Conservation (phyloP, 2,329 filamentous ascomycete genomes). For the Aspergillus neoniger region DNA sequence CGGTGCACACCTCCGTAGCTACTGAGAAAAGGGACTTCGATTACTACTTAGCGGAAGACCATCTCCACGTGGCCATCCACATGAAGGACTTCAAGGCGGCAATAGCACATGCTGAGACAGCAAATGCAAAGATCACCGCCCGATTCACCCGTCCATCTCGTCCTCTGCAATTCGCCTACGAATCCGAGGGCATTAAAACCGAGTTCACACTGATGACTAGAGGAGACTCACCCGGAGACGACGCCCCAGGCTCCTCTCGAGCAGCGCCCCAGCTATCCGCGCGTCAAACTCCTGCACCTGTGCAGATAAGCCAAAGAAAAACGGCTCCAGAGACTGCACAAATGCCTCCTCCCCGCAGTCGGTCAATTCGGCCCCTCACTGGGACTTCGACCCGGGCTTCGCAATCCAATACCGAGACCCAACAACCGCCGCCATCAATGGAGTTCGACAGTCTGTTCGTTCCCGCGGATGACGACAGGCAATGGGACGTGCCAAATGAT, state of each 20-base stretch:
- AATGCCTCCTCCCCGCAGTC: slow-evolving; percentile 35
- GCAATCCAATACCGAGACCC: slow-evolving; percentile 26
- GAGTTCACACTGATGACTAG: slow-evolving; percentile 68
- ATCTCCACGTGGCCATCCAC: slow-evolving; percentile 63
- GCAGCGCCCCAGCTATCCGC: slow-evolving; percentile 44
- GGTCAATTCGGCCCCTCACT: slow-evolving; percentile 36
- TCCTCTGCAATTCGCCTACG: slow-evolving; percentile 63
- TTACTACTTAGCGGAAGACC: slow-evolving; percentile 59
- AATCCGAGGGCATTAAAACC: slow-evolving; percentile 56
- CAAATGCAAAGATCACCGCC: slow-evolving; percentile 57
- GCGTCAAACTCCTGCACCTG: slow-evolving; percentile 38
- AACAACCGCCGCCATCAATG: slow-evolving; percentile 39
- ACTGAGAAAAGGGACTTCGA: slow-evolving; percentile 65
- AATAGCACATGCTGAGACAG: slow-evolving; percentile 62
- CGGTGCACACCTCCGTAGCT: slow-evolving; percentile 64
- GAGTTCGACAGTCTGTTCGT: slow-evolving; percentile 63
- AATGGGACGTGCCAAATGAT: slow-evolving; percentile 62
- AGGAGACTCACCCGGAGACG: slow-evolving; percentile 51
- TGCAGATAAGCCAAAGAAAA: slow-evolving; percentile 23
- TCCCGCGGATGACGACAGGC: slow-evolving; percentile 59
- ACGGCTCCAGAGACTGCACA: slow-evolving; percentile 20
- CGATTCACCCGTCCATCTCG: slow-evolving; percentile 61
- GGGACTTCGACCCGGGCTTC: slow-evolving; percentile 31
- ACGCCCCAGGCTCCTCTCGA: slow-evolving; percentile 43
- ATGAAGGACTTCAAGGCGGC: slow-evolving; percentile 68